Evolutionary conservation across 768 basidiomycete genomes (phyloP).

Genomic region (Collybiopsis luxurians): DNA sequence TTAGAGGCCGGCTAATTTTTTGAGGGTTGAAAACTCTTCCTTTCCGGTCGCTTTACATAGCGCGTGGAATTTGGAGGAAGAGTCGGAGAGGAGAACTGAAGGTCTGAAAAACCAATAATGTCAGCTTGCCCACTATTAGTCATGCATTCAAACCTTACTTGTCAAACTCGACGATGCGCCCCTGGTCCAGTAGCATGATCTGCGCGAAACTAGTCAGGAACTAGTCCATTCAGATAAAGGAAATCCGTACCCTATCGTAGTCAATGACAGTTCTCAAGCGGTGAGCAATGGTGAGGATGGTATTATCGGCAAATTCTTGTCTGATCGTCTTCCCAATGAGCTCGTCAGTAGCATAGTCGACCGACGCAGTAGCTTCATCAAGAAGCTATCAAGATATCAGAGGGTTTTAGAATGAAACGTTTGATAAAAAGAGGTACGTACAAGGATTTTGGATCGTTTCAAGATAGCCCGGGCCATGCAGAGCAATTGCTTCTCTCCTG

Average conservation of each 20-base stretch:
- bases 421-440: slow-evolving; percentile 24
- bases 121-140: background rate
- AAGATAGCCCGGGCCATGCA: slow-evolving; percentile 89
- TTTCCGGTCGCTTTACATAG: slow-evolving; percentile 75
- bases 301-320: slow-evolving; percentile 77
- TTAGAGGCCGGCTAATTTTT: slow-evolving; percentile 57
- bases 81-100: slow-evolving; percentile 48
- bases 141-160: slow-evolving; percentile 26
- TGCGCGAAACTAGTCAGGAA: slow-evolving; percentile 19
- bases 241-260: slow-evolving; percentile 65
- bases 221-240: background rate
- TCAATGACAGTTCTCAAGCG: slow-evolving; percentile 58
- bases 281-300: slow-evolving; percentile 83
- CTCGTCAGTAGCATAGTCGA: slow-evolving; percentile 88
- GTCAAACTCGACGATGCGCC: slow-evolving; percentile 77
- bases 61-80: slow-evolving; percentile 58
- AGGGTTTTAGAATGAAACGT: slow-evolving; percentile 46
- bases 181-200: slow-evolving; percentile 80
- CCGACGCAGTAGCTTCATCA: slow-evolving; percentile 51
- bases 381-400: slow-evolving; percentile 43
- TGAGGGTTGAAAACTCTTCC: slow-evolving; percentile 66
- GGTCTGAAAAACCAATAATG: slow-evolving; percentile 35
- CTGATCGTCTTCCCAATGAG: slow-evolving; percentile 79
- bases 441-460: slow-evolving; percentile 70
- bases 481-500: slow-evolving; percentile 82